Percentiles rank a stretch among this genome's conserved stretches.
Conservation (phyloP, 1,284 basidiomycete genomes). For the Heterobasidion parviporum region DNA sequence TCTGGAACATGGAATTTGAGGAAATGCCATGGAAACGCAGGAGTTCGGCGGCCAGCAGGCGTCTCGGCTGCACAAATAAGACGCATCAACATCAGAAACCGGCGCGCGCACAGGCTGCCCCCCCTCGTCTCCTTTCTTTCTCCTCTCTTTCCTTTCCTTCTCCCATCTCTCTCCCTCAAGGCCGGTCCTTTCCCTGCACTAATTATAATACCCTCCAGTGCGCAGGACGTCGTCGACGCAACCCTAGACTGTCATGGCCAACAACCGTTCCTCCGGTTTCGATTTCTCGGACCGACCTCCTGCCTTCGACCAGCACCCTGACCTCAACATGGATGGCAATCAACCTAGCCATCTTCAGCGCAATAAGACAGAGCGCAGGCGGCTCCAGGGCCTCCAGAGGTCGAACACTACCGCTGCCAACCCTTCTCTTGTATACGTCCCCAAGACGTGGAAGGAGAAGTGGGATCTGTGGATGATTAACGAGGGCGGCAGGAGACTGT, state of each 20-base stretch:
- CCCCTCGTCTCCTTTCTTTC: background rate
- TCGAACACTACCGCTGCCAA: constrained; percentile 28
- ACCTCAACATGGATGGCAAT: constrained; percentile 25
- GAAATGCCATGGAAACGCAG: background rate
- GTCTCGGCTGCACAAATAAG: constrained; percentile 1
- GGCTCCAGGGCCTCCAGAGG: constrained; percentile 74
- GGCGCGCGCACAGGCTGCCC: background rate
- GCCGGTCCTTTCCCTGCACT: constrained; percentile 4
- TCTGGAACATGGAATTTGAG: background rate
- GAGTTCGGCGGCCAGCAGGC: background rate
- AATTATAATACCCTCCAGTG: background rate
- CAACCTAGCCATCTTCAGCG: constrained; percentile 49
- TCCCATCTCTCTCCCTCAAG: constrained; percentile 1
- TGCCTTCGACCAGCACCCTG: constrained; percentile 46
- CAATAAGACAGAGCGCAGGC: constrained; percentile 71
- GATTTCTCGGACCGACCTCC: constrained; percentile 65
- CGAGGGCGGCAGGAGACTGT: constrained; percentile 70
- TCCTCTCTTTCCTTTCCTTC: constrained; percentile 3
- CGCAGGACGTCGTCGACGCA: constrained; percentile 1
- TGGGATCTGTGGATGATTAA: constrained; percentile 84
- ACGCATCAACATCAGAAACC: background rate
- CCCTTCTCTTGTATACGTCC: constrained; percentile 22
- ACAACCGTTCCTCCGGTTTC: constrained; percentile 29
- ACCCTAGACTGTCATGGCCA: background rate
- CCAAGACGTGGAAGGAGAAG: constrained; percentile 32